Conservation (phyloP, 23 red algal species). For the Gracilaria domingensis region DNA sequence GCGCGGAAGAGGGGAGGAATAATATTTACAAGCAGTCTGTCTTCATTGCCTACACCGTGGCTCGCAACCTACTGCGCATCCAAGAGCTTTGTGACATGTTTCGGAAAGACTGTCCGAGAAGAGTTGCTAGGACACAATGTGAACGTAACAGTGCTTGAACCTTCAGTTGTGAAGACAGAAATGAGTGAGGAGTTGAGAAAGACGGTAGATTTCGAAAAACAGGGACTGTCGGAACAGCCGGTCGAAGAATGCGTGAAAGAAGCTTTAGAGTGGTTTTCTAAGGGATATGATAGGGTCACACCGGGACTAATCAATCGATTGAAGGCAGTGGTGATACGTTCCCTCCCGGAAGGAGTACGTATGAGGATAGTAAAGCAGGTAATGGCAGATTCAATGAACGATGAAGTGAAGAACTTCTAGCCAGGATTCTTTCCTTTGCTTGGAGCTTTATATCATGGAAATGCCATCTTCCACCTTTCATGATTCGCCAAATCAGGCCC, state of each 20-base stretch:
- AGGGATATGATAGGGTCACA: not conserved
- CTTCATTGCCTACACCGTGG: not conserved
- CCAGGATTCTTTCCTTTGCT: no score
- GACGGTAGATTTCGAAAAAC: not conserved
- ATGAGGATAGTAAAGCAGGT: no score
- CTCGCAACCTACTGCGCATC: constrained; percentile 45
- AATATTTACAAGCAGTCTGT: constrained; percentile 28
- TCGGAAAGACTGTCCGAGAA: not conserved
- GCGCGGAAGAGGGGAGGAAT: constrained; percentile 30
- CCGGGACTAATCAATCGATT: constrained; percentile 17
- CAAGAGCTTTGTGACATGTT: constrained; percentile 35
- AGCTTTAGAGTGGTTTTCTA: not conserved
- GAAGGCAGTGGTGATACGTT: not conserved
- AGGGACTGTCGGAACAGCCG: not conserved
- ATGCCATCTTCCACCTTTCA: no score
- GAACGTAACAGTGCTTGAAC: constrained; percentile 11
- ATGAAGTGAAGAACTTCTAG: no score
- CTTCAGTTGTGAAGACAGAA: constrained; percentile 23
- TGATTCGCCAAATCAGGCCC: no score
- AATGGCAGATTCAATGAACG: no score
- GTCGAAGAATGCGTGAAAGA: constrained; percentile 10
- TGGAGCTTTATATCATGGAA: no score
- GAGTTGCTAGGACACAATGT: constrained; percentile 14
- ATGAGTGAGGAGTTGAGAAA: not conserved
- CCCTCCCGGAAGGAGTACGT: no score